Percentiles rank a stretch among this genome's conserved stretches.
Conservation (phyloP, 192 early-diverging fungal species). For the Chytriomyces hyalinus region DNA sequence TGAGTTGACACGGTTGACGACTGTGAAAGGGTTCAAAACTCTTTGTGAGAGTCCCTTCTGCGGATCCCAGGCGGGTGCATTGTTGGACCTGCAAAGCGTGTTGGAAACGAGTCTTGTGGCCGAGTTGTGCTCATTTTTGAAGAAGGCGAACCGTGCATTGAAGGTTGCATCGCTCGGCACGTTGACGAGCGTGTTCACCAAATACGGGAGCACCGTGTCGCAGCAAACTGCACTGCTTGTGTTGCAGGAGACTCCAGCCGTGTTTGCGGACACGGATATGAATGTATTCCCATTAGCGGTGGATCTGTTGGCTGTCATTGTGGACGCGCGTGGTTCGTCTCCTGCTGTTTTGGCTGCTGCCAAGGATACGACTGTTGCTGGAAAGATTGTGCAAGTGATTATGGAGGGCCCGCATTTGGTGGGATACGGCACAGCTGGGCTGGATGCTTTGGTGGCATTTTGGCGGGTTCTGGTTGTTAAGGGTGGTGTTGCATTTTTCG, state of each 20-base stretch:
- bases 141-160: constrained; percentile 78
- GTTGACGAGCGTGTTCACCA: constrained; percentile 68
- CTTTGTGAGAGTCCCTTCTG: constrained; percentile 75
- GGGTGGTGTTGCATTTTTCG: constrained; percentile 42
- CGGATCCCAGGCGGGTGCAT: constrained; percentile 55
- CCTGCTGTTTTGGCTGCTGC: constrained; percentile 32
- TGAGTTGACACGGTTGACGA: constrained; percentile 80
- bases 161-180: constrained; percentile 73
- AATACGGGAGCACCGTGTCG: constrained; percentile 60
- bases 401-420: constrained; percentile 57
- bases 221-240: constrained; percentile 50
- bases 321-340: constrained; percentile 12
- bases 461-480: constrained; percentile 46
- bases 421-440: constrained; percentile 47
- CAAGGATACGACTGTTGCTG: constrained; percentile 53
- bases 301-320: constrained; percentile 45
- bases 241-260: constrained; percentile 70
- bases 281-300: constrained; percentile 79
- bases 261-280: constrained; percentile 75
- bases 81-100: constrained; percentile 46
- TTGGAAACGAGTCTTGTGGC: constrained; percentile 26
- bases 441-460: constrained; percentile 52
- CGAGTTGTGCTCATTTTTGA: constrained; percentile 69
- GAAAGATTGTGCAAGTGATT: constrained; percentile 47
- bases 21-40: constrained; percentile 69